These are phyloP conservation scores for Limonomyces culmigenus DNA, from an alignment of 1,284 basidiomycete species.

Conservation along the genomic window DNA sequence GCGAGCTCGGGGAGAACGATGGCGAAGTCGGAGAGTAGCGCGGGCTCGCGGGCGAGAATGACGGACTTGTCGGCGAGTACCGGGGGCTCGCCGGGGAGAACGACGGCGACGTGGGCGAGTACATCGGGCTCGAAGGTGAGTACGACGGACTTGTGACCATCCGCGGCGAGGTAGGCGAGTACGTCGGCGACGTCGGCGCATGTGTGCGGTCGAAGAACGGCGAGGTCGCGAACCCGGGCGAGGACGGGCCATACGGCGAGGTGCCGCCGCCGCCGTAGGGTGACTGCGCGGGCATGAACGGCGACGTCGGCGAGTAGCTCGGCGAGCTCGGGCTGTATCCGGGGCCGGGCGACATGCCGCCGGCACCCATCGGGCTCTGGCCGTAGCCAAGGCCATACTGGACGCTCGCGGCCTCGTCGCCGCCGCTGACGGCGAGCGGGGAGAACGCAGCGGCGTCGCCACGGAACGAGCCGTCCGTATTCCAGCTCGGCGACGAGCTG, in stretches of 20 bases:
- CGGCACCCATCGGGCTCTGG: slow-evolving; percentile 66
- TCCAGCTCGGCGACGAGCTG: slow-evolving; percentile 73
- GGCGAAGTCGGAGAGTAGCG: slow-evolving; percentile 76
- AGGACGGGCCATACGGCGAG: slow-evolving; percentile 63
- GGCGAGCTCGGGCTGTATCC: slow-evolving; percentile 75
- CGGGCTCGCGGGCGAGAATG: slow-evolving; percentile 82
- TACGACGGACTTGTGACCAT: slow-evolving; percentile 74
- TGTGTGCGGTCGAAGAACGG: slow-evolving; percentile 59
- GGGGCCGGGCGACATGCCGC: slow-evolving; percentile 59
- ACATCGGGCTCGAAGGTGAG: slow-evolving; percentile 78
- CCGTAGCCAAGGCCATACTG: slow-evolving; percentile 48
- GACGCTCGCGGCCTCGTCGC: slow-evolving; percentile 60
- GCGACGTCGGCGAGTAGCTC: slow-evolving; percentile 79
- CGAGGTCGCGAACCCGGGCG: slow-evolving; percentile 55
- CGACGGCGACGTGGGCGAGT: slow-evolving; percentile 72
- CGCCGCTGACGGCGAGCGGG: slow-evolving; percentile 79
- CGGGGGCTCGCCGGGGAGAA: slow-evolving; percentile 77
- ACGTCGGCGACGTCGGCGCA: slow-evolving; percentile 66
- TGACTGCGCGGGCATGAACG: slow-evolving; percentile 65
- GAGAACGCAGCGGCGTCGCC: slow-evolving; percentile 87
- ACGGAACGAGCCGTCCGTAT: slow-evolving; percentile 48
- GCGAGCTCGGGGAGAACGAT: slow-evolving; percentile 75
- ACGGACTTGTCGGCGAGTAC: slow-evolving; percentile 75
- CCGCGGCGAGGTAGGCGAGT: slow-evolving; percentile 72
- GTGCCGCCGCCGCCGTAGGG: slow-evolving; percentile 69